Percentiles rank a stretch among this genome's conserved stretches.
phyloP scores from a whole-genome alignment of 345 rosid genomes.

The Arabis hirsuta region DNA sequence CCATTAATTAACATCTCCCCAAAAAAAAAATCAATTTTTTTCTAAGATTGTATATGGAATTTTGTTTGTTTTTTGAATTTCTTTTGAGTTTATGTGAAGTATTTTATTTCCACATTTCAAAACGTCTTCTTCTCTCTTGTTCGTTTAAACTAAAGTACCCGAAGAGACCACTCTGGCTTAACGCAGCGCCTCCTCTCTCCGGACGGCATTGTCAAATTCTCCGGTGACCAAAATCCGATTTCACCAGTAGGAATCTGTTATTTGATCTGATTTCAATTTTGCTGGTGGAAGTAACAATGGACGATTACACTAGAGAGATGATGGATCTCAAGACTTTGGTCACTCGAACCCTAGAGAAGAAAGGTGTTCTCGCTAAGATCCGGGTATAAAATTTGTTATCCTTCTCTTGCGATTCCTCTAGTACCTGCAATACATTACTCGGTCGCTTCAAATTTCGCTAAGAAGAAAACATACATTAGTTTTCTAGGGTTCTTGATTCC shows the following conservation, averaged over 20 bases:
- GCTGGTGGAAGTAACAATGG: slow-evolving; percentile 52
- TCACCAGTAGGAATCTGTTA: neutral
- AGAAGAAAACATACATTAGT: neutral
- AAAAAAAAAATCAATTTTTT: no score
- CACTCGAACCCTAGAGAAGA: slow-evolving; percentile 97
- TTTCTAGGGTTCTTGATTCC: slow-evolving; percentile 21
- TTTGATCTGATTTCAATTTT: neutral
- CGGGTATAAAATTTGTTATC: slow-evolving; percentile 56
- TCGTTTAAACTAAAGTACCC: slow-evolving; percentile 2
- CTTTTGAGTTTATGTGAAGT: no score
- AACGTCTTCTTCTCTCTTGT: slow-evolving; percentile 8
- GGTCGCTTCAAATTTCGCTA: neutral
- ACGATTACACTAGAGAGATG: slow-evolving; percentile 98
- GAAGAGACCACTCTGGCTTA: neutral
- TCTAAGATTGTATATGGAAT: no score
- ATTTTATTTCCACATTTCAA: neutral
- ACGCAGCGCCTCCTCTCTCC: slow-evolving; percentile 8
- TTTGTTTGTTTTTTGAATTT: no score
- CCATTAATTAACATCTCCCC: no score
- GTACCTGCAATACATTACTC: neutral
- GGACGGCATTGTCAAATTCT: slow-evolving; percentile 10
- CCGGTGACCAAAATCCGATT: slow-evolving; percentile 11
- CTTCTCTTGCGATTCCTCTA: neutral
- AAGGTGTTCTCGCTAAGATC: slow-evolving; percentile 98
- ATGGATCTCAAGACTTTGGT: slow-evolving; percentile 99